Evolutionary conservation across 2,329 filamentous ascomycete genomes (phyloP).

Genomic region (Neopestalotiopsis sp.): DNA sequence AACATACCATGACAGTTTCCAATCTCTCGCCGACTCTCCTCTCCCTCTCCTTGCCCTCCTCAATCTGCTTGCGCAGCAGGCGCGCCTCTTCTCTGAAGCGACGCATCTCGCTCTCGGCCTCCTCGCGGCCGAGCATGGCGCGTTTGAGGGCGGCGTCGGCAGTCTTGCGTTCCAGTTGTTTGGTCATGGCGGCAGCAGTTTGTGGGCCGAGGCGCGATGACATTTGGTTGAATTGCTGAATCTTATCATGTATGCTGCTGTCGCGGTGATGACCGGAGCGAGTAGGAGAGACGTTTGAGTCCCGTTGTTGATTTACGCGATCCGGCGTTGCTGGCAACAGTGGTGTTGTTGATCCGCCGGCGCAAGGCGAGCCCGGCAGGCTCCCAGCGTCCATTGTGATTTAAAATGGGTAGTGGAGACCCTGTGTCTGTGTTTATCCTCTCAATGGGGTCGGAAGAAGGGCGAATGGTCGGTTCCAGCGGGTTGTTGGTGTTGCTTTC

Average conservation of each 20-base stretch:
- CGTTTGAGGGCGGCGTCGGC: constrained; percentile 71
- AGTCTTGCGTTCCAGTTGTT: constrained; percentile 67
- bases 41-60: constrained; percentile 71
- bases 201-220: constrained; percentile 27
- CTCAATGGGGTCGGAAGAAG: background rate
- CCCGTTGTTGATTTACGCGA: constrained; percentile 37
- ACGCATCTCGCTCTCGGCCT: constrained; percentile 72
- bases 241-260: constrained; percentile 41
- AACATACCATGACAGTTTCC: constrained; percentile 71
- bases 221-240: constrained; percentile 38
- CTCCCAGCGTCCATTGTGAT: constrained; percentile 18
- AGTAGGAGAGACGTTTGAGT: constrained; percentile 27
- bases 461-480: background rate
- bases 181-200: constrained; percentile 44
- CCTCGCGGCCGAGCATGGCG: constrained; percentile 72
- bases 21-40: constrained; percentile 69
- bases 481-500: background rate
- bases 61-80: constrained; percentile 60
- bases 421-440: background rate
- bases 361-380: constrained; percentile 30
- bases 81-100: constrained; percentile 66
- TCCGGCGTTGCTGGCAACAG: constrained; percentile 36
- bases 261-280: constrained; percentile 30
- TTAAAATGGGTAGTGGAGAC: background rate
- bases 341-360: constrained; percentile 26